These are phyloP conservation scores for Wallacemonas sp. DNA, from an alignment of 208 protist species.

Conservation along the genomic window DNA sequence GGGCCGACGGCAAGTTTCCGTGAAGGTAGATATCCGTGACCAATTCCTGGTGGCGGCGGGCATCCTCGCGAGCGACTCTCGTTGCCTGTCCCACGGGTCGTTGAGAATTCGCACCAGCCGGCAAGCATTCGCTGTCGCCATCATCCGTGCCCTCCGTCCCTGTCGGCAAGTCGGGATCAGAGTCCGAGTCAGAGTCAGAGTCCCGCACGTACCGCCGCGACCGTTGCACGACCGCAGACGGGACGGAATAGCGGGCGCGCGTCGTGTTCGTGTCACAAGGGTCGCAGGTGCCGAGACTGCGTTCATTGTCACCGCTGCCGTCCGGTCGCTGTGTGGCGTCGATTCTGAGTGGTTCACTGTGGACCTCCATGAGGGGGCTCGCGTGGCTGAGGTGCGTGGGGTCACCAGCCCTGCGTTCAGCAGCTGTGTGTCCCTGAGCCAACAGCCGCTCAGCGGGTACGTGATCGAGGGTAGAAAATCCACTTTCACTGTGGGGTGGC, in stretches of 20 bases:
- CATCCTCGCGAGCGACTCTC: background rate
- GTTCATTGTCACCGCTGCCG: background rate
- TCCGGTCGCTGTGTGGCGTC: background rate
- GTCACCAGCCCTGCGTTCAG: too few relatives aligned
- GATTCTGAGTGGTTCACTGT: background rate
- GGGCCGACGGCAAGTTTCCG: background rate
- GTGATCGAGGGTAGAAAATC: too few relatives aligned
- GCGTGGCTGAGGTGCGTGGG: too few relatives aligned
- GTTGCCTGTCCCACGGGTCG: background rate
- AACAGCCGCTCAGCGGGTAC: too few relatives aligned
- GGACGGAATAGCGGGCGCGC: background rate
- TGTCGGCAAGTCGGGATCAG: background rate
- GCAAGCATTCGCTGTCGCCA: background rate
- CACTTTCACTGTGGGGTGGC: too few relatives aligned
- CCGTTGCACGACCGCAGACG: background rate
- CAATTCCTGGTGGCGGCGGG: background rate
- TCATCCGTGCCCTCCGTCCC: background rate
- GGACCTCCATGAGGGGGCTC: background rate
- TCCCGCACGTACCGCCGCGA: conserved; percentile 1
- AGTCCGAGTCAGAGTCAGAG: background rate
- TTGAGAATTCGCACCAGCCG: background rate
- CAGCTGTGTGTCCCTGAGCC: too few relatives aligned
- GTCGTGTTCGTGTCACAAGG: background rate
- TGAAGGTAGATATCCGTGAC: background rate
- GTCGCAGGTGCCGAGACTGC: background rate